Conservation (phyloP, 192 early-diverging fungal genomes). For the Coemansia aciculifera region DNA sequence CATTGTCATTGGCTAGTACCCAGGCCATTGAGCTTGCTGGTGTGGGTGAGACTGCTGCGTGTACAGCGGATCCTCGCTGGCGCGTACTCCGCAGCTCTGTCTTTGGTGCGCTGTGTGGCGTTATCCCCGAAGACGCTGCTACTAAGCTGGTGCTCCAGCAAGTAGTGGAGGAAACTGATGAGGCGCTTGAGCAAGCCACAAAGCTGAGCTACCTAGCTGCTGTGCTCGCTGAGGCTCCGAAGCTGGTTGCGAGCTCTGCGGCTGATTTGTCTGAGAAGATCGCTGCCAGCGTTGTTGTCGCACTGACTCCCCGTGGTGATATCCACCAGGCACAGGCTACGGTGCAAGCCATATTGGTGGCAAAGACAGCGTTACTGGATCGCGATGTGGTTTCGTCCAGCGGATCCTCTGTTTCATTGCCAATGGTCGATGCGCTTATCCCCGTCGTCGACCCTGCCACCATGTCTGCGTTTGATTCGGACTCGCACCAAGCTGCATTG, state of each 20-base stretch:
- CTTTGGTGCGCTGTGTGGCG: constrained; percentile 42
- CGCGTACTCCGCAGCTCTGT: constrained; percentile 25
- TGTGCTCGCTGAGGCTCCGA: constrained; percentile 64
- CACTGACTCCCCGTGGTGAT: constrained; percentile 51
- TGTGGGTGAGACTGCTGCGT: constrained; percentile 8
- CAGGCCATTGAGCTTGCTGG: constrained; percentile 38
- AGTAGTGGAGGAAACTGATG: constrained; percentile 12
- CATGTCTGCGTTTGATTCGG: constrained; percentile 27
- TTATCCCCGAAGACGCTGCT: constrained; percentile 16
- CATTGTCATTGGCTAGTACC: constrained; percentile 29
- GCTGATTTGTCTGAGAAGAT: constrained; percentile 63
- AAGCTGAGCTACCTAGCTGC: constrained; percentile 76
- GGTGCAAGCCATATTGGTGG: constrained; percentile 32
- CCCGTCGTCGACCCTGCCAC: constrained; percentile 26
- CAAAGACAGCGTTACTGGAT: constrained; percentile 29
- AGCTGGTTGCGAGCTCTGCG: constrained; percentile 42
- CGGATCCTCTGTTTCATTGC: not conserved
- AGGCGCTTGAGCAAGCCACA: constrained; percentile 54
- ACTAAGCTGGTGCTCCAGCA: constrained; percentile 29
- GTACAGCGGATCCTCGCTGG: constrained; percentile 26
- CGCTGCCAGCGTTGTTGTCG: constrained; percentile 60
- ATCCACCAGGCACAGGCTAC: constrained; percentile 27
- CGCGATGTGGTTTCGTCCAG: not conserved
- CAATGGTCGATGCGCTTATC: constrained; percentile 24
- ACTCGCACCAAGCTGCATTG: constrained; percentile 58